Evolutionary conservation across 202 grass and related monocot genomes (phyloP).

Genomic region (Hordeum pubiflorum): DNA sequence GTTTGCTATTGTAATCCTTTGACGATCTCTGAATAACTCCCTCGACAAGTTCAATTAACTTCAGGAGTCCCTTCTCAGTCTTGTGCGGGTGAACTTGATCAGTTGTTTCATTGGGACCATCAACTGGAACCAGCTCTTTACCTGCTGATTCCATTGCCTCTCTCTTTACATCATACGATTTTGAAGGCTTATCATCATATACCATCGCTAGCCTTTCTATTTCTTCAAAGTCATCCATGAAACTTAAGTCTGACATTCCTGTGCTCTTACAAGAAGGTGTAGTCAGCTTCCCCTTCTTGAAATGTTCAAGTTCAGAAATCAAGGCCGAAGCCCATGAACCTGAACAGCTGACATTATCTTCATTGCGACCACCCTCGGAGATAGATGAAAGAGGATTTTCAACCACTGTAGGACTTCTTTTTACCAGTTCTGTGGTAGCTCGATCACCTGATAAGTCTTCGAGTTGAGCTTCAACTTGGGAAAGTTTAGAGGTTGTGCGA

Average conservation of each 20-base stretch:
- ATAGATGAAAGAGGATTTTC: conserved; percentile 60
- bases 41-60: conserved; percentile 75
- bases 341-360: conserved; percentile 72
- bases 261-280: conserved; percentile 73
- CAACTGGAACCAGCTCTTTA: conserved; percentile 43
- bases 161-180: conserved; percentile 25
- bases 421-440: conserved; percentile 25
- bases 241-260: conserved; percentile 72
- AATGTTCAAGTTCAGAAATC: conserved; percentile 84
- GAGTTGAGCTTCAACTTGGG: conserved; percentile 60
- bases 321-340: conserved; percentile 83
- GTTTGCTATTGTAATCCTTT: conserved; percentile 34
- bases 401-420: conserved; percentile 31
- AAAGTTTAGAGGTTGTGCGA: conserved; percentile 48
- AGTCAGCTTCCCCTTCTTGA: conserved; percentile 58
- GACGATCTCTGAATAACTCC: conserved; percentile 61
- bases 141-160: conserved; percentile 33
- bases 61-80: conserved; percentile 40
- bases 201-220: conserved; percentile 69
- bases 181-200: conserved; percentile 29
- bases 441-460: conserved; percentile 44
- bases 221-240: conserved; percentile 97
- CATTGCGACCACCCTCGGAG: conserved; percentile 35
- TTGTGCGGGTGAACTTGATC: conserved; percentile 24
- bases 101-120: conserved; percentile 25